Evolutionary conservation across 129 eudicot species (phyloP), one percentile per base, ranked within the genome.

Genomic region (Lactuca sativa): DNA sequence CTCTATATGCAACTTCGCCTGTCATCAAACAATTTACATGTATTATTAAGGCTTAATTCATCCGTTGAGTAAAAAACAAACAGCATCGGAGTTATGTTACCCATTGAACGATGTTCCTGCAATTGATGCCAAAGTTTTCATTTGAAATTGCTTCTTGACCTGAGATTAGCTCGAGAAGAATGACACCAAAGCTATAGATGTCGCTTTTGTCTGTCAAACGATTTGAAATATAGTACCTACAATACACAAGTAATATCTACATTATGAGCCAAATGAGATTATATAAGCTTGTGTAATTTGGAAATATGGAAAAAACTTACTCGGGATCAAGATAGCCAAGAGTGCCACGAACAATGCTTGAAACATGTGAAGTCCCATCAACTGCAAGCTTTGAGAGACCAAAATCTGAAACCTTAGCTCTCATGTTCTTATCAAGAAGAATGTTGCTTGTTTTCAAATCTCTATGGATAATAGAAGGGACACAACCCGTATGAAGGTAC

Each of bases 281-380:
- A 6, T 38, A 57, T 25, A 9, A 49, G 37, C 49, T 59, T 10
- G 12, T n/a, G 8, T 12, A 44, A 44, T 44, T 12, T 25, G 1
- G 30, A 25, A 8, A 6, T 3, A 44, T 44, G 7, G 3, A 12
- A 44, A n/a, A 53, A 53, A 48, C 95, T 77, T 85, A 93, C 99
- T 93, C 99, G 0, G 99, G 99, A 77, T 93, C 99, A 31, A 93
- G 88, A 83, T 93, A 93, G 17, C 99, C 99, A 41, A 93, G 93
- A 25, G 99, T 93, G 78, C 99, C 99, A 62, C 97, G 95, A 75
- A 93, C 99, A 5, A 89, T 87, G 84, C 99, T 93, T 16, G 99
- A 93, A 8, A 93, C 99, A 18, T 93, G 99, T 52, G 99, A 93
- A 69, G 86, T 85, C 66, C 99, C 99, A 51, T 93, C 99, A 33